Evolutionary conservation across 163 green algal genomes (phyloP).

Genomic region (Chlorella variabilis): DNA sequence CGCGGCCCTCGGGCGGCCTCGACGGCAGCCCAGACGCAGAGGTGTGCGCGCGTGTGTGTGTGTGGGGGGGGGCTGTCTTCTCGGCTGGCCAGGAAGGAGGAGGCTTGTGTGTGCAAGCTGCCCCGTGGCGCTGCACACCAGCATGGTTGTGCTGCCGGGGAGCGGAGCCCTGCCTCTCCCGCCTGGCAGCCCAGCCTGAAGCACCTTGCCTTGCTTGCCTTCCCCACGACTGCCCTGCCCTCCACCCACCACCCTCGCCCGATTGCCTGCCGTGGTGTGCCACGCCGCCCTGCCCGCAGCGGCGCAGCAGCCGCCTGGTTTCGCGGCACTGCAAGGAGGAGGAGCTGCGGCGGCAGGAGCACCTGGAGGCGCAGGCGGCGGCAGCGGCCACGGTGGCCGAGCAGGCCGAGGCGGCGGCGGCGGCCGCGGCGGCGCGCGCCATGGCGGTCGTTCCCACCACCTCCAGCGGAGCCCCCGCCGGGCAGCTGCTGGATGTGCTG

Average conservation of each 20-base stretch:
- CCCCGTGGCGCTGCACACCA: not conserved
- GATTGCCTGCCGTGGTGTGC: no score
- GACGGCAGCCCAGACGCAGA: slow-evolving; percentile 29
- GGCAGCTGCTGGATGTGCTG: slow-evolving; percentile 39
- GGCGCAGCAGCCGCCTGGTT: slow-evolving; percentile 38
- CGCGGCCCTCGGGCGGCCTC: not conserved
- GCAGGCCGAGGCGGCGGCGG: slow-evolving; percentile 14
- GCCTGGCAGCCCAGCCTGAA: no score
- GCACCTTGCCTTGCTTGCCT: not conserved
- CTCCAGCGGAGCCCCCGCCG: not conserved
- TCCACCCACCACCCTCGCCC: no score
- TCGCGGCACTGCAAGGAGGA: slow-evolving; percentile 33
- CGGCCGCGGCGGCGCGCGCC: not conserved
- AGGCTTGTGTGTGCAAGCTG: no score
- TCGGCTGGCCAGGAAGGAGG: no score
- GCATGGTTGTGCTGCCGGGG: no score
- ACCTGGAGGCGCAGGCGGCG: slow-evolving; percentile 11
- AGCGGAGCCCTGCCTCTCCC: no score
- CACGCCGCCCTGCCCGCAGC: slow-evolving; percentile 26
- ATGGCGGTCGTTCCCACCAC: slow-evolving; percentile 29
- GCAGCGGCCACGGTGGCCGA: slow-evolving; percentile 14
- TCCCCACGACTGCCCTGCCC: not conserved
- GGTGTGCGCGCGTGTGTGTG: not conserved
- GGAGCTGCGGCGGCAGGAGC: slow-evolving; percentile 24
- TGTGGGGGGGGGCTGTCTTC: no score